Conservation (phyloP, 169 alveolate species). For the Plasmodium yoelii region DNA sequence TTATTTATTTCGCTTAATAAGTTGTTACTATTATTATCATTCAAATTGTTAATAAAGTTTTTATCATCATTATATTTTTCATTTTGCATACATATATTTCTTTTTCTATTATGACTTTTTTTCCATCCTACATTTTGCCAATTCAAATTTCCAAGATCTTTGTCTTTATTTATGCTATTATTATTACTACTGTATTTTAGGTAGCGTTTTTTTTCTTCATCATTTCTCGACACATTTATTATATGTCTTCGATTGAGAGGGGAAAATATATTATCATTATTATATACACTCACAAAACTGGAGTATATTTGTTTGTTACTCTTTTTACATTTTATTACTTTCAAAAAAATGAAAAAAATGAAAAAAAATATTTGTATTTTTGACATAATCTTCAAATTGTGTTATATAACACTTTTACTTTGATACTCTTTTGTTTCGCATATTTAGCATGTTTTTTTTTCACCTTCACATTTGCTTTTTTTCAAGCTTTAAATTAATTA, state of each 20-base stretch:
- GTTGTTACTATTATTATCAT: not conserved
- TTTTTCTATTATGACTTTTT: not conserved
- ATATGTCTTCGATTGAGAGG: constrained; percentile 10
- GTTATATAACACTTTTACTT: not conserved
- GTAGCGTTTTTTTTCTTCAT: constrained; percentile 4
- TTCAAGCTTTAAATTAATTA: no score
- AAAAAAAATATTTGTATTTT: constrained; percentile 12
- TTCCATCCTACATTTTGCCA: not conserved
- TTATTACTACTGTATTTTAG: constrained; percentile 13
- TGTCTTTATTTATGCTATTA: not conserved
- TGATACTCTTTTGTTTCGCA: not conserved
- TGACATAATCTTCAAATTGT: constrained; percentile 32
- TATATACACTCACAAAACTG: constrained; percentile 28
- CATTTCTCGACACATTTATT: not conserved
- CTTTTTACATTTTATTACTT: constrained; percentile 39
- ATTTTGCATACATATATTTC: not conserved
- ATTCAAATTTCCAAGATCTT: not conserved
- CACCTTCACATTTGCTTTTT: not conserved
- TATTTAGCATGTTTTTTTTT: not conserved
- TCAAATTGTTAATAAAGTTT: no score
- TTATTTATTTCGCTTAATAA: not conserved
- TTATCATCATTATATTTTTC: not conserved
- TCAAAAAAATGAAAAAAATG: constrained; percentile 26
- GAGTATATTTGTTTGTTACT: not conserved
- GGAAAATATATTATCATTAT: constrained; percentile 10